phyloP scores from a whole-genome alignment of 2,329 filamentous ascomycete species.

The Escovopsis sp. region DNA sequence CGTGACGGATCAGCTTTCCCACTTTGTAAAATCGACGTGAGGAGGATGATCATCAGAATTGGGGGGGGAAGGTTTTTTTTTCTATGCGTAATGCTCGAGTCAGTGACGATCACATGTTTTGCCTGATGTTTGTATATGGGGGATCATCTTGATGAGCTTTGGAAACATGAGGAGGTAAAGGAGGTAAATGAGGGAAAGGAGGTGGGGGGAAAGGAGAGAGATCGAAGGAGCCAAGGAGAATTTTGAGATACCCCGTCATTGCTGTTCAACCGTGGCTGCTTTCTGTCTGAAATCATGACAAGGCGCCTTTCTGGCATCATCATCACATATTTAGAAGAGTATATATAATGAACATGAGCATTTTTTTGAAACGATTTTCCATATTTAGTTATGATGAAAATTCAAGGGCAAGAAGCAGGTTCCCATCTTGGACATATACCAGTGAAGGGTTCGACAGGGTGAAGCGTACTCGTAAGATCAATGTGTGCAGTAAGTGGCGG shows the following conservation, averaged over 20 bases:
- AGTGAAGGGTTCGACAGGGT: too few species aligned
- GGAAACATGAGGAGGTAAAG: neutral
- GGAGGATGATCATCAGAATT: neutral
- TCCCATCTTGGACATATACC: too few species aligned
- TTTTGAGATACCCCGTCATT: neutral
- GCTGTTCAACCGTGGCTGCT: neutral
- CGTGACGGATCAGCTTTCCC: conserved; percentile 34
- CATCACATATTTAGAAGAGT: too few species aligned
- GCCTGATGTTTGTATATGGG: conserved; percentile 2
- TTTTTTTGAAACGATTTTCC: too few species aligned
- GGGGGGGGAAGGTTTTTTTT: neutral
- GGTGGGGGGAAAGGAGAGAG: neutral
- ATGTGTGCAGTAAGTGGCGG: too few species aligned
- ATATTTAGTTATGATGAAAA: too few species aligned
- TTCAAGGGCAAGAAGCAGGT: too few species aligned
- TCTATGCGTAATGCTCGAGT: neutral
- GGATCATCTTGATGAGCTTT: conserved; percentile 2
- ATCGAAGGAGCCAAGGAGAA: neutral
- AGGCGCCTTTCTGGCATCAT: too few species aligned
- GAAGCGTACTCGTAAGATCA: too few species aligned
- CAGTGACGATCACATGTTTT: neutral
- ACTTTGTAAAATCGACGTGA: conserved; percentile 4
- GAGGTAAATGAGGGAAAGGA: neutral
- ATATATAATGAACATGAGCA: too few species aligned
- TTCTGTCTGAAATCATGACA: too few species aligned